Percentiles rank a stretch among this genome's conserved stretches.
These are phyloP conservation scores for Cytospora mali DNA, from an alignment of 2,329 filamentous ascomycete genomes.

Conservation along the genomic window DNA sequence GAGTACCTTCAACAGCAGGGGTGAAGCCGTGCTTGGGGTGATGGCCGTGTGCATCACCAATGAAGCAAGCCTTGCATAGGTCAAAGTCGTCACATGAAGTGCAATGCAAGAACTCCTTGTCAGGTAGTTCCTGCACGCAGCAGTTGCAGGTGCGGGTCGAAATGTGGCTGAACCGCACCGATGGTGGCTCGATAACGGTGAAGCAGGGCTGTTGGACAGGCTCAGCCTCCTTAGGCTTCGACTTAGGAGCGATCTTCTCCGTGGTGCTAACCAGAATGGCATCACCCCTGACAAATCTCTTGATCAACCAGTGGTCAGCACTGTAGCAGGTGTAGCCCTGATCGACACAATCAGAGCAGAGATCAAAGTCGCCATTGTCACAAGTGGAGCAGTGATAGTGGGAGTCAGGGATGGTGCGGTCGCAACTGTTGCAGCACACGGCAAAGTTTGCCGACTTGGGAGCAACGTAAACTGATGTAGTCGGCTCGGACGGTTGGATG, in stretches of 20 bases:
- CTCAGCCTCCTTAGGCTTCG: constrained; percentile 40
- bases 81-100: constrained; percentile 85
- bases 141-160: constrained; percentile 69
- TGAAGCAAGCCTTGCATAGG: constrained; percentile 82
- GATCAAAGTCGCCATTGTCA: constrained; percentile 90
- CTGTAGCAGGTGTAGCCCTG: constrained; percentile 76
- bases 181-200: not conserved
- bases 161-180: not conserved
- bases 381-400: constrained; percentile 97
- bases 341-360: constrained; percentile 80
- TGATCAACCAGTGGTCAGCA: constrained; percentile 89
- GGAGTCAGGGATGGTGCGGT: constrained; percentile 72
- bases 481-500: constrained; percentile 1
- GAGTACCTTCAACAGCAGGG: constrained; percentile 65
- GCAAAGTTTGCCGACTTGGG: constrained; percentile 59
- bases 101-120: constrained; percentile 85
- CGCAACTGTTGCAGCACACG: constrained; percentile 93
- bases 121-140: constrained; percentile 69
- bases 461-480: constrained; percentile 12
- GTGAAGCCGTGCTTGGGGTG: constrained; percentile 84
- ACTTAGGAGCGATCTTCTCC: constrained; percentile 73
- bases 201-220: constrained; percentile 13
- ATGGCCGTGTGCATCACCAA: constrained; percentile 79
- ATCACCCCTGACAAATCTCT: constrained; percentile 79
- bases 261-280: constrained; percentile 83